Base-by-base conservation (phyloP, 2,329 filamentous ascomycete species). In the Metarhizium humberi region DNA sequence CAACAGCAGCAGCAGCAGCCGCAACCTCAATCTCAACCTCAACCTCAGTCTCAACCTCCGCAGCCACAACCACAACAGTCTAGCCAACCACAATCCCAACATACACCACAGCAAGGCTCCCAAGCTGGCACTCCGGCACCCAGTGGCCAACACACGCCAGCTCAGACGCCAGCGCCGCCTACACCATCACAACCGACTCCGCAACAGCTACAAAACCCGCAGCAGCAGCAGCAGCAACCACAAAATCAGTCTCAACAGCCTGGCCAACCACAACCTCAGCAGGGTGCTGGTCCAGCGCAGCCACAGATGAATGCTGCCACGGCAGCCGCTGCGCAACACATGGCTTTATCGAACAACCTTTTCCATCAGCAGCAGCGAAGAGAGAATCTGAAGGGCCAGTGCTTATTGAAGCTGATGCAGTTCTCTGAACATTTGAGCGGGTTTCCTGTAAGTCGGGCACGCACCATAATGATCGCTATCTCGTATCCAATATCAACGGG, bases 401-500 rank as follows among this genome's bases (percentile, higher is more conserved):
- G 79, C 58, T 62, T 85, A 43, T 67, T 86, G 55, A 82, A 78
- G 64, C 67, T 87, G 47, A 76, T 82, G 70, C 79, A 81, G 59
- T 86, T 86, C 66, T 72, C 81, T 70, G 83, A 86, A 69, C 75
- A 81, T 58, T 67, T 87, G 10, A 84, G 80, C 59, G 76, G 74
- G 36, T 86, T 78, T 61, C 74, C 75, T 42, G 78, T 82, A 68
- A 63, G 76, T 36, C 10, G 4, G n/a, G 40, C 46, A 10, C 18
- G 20, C 16, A 29, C 14, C 16, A 13, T 45, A 1, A 43, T 25
- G 25, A 25, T 25, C 25, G 25, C 40, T n/a, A 6, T 43, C 40
- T 43, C n/a, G 40, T 43, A 6, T 14, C 25, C 4, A 25, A n/a
- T 6, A 30, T 16, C 20, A 48, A 14, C 10, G 45, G 8, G 10